Evolutionary conservation across 2,329 filamentous ascomycete genomes (phyloP).

Genomic region (Cladophialophora bantiana): DNA sequence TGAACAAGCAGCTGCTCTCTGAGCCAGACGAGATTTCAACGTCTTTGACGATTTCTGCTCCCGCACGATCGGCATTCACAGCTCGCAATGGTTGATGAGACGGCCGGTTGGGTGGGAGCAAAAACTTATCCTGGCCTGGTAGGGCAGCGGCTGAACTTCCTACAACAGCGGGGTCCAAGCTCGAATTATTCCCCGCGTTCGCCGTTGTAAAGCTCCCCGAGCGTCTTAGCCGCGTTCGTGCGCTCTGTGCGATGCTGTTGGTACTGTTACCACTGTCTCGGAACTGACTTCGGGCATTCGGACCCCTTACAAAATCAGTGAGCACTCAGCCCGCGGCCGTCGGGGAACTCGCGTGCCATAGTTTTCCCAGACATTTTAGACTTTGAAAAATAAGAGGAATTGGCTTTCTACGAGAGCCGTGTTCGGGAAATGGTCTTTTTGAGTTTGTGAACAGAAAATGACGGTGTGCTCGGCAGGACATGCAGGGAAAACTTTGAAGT

Average conservation of each 20-base stretch:
- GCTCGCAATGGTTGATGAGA: background rate
- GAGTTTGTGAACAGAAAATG: background rate
- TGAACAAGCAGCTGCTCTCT: background rate
- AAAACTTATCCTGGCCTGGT: background rate
- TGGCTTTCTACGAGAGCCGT: background rate
- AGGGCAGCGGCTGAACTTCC: background rate
- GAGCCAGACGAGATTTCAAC: background rate
- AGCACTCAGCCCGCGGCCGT: background rate
- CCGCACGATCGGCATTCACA: background rate
- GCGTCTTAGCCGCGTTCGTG: background rate
- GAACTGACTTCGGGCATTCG: background rate
- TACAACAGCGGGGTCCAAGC: background rate
- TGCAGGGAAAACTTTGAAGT: background rate
- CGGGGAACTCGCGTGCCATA: background rate
- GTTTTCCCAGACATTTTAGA: no score
- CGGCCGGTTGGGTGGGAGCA: background rate
- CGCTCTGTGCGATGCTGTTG: background rate
- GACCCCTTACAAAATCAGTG: background rate
- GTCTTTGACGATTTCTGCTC: background rate
- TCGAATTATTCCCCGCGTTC: conserved; percentile 8
- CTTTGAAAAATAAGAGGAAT: background rate
- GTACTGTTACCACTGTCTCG: background rate
- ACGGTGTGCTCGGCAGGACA: background rate
- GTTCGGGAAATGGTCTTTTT: background rate
- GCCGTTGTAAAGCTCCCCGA: conserved; percentile 4